phyloP scores from a whole-genome alignment of 73 alveolate genomes.

The Tetrahymena elliotti region DNA sequence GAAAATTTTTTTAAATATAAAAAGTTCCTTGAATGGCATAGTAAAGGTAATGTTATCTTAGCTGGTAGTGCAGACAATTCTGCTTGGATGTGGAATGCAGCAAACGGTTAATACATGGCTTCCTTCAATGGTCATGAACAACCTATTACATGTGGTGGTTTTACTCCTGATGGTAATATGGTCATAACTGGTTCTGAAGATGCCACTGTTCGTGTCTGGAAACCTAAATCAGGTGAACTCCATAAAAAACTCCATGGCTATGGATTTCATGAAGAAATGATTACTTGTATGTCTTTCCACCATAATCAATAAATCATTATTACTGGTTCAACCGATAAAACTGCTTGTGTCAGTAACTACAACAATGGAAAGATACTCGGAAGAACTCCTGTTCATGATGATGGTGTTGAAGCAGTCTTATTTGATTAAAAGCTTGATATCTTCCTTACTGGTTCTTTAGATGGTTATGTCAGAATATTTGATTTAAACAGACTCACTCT shows the following conservation, averaged over 20 bases:
- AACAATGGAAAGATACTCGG: conserved; percentile 18
- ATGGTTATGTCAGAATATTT: neutral
- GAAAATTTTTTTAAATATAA: neutral
- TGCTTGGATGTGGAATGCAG: conserved; percentile 44
- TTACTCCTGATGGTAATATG: conserved; percentile 27
- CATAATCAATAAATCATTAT: neutral
- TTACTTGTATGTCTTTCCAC: conserved; percentile 15
- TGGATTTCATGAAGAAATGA: conserved; percentile 27
- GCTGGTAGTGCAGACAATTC: conserved; percentile 38
- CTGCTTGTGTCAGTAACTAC: conserved; percentile 7
- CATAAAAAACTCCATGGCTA: conserved; percentile 10
- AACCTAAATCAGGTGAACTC: conserved; percentile 17
- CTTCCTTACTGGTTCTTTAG: neutral
- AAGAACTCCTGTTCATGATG: neutral
- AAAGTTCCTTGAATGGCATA: conserved; percentile 30
- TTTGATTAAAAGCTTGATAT: neutral
- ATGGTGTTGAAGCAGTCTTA: neutral
- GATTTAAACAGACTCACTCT: neutral
- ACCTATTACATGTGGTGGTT: conserved; percentile 40
- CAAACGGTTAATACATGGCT: conserved; percentile 17
- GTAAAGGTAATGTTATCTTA: conserved; percentile 24
- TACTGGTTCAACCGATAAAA: conserved; percentile 32
- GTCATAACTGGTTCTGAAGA: conserved; percentile 41
- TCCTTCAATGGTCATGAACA: conserved; percentile 40
- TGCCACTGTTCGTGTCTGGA: conserved; percentile 36